Evolutionary conservation across 768 basidiomycete genomes (phyloP), one percentile per base, ranked within the genome.

Genomic region (Crassisporium funariophilum): DNA sequence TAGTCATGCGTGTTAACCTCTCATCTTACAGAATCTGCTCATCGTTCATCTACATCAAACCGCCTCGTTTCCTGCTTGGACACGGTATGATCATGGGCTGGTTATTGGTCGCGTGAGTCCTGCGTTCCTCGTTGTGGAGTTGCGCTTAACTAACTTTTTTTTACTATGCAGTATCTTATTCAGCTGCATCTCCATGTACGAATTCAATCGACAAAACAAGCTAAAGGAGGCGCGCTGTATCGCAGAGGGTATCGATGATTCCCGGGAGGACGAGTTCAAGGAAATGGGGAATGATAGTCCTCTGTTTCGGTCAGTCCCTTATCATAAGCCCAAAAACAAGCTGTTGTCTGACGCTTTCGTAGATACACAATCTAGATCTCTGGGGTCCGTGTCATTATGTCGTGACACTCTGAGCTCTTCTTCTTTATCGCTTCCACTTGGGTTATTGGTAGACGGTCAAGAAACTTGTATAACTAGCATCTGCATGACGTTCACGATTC

Each of bases 241-340:
- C 4, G 62, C 64, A 4, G 69, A 73, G 42, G 70, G 70, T 3
- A 76, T 84, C 40, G 68, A 69, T 6, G 64, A 68, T 10, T 67
- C 61, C 35, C 64, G 60, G 35, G 61, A 54, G 40, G 66, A 67
- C 4, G 70, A 78, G 33, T 82, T 76, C 53, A 63, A 57, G 27
- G 61, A 78, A 4, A 64, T 82, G 62, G 82, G 79, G 5, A 77
- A 78, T 49, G 64, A 73, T 29, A 80, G 77, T 45, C 82, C 82
- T 34, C 63, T 84, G 27, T 83, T 78, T 67, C 73, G 78, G 76
- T 77, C 39, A 42, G 64, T 49, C 34, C 17, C 25, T 27, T 31
- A n/a, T n/a, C n/a, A n/a, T n/a, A n/a, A n/a, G n/a, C n/a, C n/a
- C n/a, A n/a, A n/a, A n/a, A n/a, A n/a, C n/a, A n/a, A n/a, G n/a